Conservation (phyloP, 805 yeast species). For the Ogataea minuta region DNA sequence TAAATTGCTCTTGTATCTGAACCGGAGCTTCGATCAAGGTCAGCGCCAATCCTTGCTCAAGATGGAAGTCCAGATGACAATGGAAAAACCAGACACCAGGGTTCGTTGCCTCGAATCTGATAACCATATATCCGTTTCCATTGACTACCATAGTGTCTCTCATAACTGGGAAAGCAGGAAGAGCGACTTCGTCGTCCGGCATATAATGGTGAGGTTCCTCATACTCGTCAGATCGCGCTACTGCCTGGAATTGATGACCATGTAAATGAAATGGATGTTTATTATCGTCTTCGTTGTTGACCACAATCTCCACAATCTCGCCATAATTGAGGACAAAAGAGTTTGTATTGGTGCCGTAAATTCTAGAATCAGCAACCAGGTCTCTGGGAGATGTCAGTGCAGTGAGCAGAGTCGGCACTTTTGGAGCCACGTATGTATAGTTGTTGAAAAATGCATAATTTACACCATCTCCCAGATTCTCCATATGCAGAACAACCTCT, state of each 20-base stretch:
- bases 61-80: conserved; percentile 86
- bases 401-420: conserved; percentile 67
- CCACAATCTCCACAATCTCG: conserved; percentile 70
- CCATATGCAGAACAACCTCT: conserved; percentile 60
- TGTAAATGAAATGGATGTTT: conserved; percentile 96
- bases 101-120: conserved; percentile 76
- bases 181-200: conserved; percentile 41
- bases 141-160: conserved; percentile 74
- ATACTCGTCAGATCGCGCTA: conserved; percentile 60
- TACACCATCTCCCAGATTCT: conserved; percentile 68
- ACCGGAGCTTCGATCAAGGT: conserved; percentile 70
- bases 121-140: conserved; percentile 64
- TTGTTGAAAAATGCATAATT: conserved; percentile 76
- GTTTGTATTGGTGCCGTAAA: conserved; percentile 74
- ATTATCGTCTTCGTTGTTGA: conserved; percentile 83
- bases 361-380: conserved; percentile 50
- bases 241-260: conserved; percentile 83
- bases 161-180: conserved; percentile 57
- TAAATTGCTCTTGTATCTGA: conserved; percentile 42
- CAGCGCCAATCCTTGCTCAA: conserved; percentile 77
- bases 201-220: conserved; percentile 57
- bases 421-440: conserved; percentile 61
- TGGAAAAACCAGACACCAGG: conserved; percentile 97
- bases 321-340: conserved; percentile 56
- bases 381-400: conserved; percentile 58